Evolutionary conservation across 352 stramenopile species (phyloP).

Genomic region (Phytophthora pseudosyringae): DNA sequence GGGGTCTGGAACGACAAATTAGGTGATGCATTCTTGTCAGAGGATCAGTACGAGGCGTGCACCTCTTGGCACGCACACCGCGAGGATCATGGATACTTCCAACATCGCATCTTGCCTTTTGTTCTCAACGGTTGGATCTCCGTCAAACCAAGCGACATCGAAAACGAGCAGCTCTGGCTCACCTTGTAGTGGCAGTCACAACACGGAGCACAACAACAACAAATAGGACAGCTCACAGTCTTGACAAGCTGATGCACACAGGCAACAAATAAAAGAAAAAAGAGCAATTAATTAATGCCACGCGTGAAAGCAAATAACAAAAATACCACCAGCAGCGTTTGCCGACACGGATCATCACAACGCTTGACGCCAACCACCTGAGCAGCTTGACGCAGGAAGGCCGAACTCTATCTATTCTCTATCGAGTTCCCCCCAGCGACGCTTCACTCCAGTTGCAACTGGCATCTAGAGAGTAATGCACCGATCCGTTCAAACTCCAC

Average conservation of each 20-base stretch:
- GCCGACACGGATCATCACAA: slow-evolving; percentile 11
- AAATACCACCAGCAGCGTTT: slow-evolving; percentile 24
- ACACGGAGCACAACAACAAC: slow-evolving; percentile 5
- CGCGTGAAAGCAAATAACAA: slow-evolving; percentile 31
- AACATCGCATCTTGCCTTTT: slow-evolving; percentile 27
- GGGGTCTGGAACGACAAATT: slow-evolving; percentile 18
- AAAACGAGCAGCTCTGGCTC: slow-evolving; percentile 33
- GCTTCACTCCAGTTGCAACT: slow-evolving; percentile 4
- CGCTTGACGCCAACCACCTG: slow-evolving; percentile 2
- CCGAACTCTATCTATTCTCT: slow-evolving; percentile 40
- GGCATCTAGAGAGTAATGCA: slow-evolving; percentile 5
- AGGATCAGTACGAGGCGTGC: slow-evolving; percentile 49
- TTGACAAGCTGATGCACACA: slow-evolving; percentile 12
- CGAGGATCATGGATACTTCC: slow-evolving; percentile 25
- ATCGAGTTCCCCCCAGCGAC: slow-evolving; percentile 23
- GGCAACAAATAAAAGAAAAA: slow-evolving; percentile 20
- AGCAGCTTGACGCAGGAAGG: slow-evolving; percentile 5
- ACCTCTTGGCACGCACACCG: slow-evolving; percentile 22
- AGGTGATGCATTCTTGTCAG: slow-evolving; percentile 36
- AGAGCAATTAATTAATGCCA: slow-evolving; percentile 44
- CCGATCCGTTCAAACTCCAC: slow-evolving; percentile 15
- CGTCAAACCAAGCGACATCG: slow-evolving; percentile 16
- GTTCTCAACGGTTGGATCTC: slow-evolving; percentile 36
- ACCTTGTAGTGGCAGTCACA: slow-evolving; percentile 14
- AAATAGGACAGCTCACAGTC: slow-evolving; percentile 5